Percentiles rank a stretch among this genome's conserved stretches.
Conservation (phyloP, 2,329 filamentous ascomycete species). For the Ophiocordyceps camponoti-saundersi region DNA sequence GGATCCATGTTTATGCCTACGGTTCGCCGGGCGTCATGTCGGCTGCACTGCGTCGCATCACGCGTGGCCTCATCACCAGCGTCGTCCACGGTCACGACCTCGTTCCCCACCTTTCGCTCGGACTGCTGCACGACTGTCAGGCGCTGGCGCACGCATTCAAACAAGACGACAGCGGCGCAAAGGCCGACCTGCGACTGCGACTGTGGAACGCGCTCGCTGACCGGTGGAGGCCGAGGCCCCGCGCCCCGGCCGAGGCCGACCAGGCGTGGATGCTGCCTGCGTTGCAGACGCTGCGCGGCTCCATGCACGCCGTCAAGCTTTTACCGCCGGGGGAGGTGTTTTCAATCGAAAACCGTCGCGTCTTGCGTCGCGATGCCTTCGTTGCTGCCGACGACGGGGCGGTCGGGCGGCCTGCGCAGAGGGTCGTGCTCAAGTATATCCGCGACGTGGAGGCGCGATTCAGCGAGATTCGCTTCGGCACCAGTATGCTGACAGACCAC, state of each 20-base stretch:
- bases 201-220: conserved; percentile 48
- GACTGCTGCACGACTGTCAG: conserved; percentile 59
- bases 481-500: conserved; percentile 61
- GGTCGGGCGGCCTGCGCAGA: conserved; percentile 47
- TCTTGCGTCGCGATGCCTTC: conserved; percentile 51
- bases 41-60: conserved; percentile 49
- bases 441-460: conserved; percentile 55
- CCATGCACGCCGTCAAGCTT: conserved; percentile 53
- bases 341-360: conserved; percentile 48
- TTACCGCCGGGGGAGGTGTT: conserved; percentile 66
- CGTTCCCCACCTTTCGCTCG: conserved; percentile 57
- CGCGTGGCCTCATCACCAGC: conserved; percentile 58
- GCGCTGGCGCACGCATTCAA: conserved; percentile 57
- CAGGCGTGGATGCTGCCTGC: conserved; percentile 54
- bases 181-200: conserved; percentile 46
- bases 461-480: conserved; percentile 52
- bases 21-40: conserved; percentile 61
- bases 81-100: conserved; percentile 58
- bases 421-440: conserved; percentile 54
- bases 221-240: conserved; percentile 27
- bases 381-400: conserved; percentile 25
- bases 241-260: conserved; percentile 29
- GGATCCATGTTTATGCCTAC: conserved; percentile 67
- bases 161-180: conserved; percentile 49
- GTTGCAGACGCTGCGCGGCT: conserved; percentile 46